These are phyloP conservation scores for Backusella tuberculispora DNA, from an alignment of 192 early-diverging fungal genomes.

Conservation along the genomic window DNA sequence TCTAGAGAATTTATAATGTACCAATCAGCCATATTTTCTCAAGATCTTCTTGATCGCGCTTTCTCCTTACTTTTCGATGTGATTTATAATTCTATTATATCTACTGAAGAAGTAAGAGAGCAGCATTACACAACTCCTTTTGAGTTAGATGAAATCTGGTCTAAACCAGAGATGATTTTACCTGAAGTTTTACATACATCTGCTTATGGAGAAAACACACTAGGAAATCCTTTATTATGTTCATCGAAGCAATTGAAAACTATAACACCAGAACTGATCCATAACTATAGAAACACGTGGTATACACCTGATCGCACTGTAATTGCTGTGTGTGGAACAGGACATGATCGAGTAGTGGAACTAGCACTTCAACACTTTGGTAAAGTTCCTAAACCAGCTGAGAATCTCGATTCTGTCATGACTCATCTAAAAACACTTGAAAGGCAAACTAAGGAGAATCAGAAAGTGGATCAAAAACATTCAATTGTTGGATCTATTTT, in stretches of 20 bases:
- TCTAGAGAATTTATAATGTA: constrained; percentile 95
- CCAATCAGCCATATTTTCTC: constrained; percentile 86
- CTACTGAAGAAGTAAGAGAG: constrained; percentile 78
- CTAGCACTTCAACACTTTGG: constrained; percentile 79
- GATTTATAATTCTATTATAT: constrained; percentile 68
- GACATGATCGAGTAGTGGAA: constrained; percentile 79
- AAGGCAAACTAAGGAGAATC: constrained; percentile 24
- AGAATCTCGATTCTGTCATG: constrained; percentile 31
- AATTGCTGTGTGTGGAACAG: constrained; percentile 82
- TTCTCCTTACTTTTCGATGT: constrained; percentile 79
- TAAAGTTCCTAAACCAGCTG: constrained; percentile 48
- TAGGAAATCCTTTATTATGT: constrained; percentile 85
- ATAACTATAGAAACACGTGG: constrained; percentile 79
- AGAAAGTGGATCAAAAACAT: not conserved
- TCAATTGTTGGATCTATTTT: constrained; percentile 36
- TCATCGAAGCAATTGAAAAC: constrained; percentile 64
- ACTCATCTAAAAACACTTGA: constrained; percentile 14
- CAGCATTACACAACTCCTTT: constrained; percentile 73
- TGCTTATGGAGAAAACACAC: constrained; percentile 75
- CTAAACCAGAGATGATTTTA: constrained; percentile 85
- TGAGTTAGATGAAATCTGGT: constrained; percentile 86
- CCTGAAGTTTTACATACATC: constrained; percentile 87
- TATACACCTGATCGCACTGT: constrained; percentile 92
- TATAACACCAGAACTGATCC: constrained; percentile 73
- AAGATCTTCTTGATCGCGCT: constrained; percentile 73